Base-by-base conservation (phyloP, 2,329 filamentous ascomycete species). In the Trichoderma semiorbis region DNA sequence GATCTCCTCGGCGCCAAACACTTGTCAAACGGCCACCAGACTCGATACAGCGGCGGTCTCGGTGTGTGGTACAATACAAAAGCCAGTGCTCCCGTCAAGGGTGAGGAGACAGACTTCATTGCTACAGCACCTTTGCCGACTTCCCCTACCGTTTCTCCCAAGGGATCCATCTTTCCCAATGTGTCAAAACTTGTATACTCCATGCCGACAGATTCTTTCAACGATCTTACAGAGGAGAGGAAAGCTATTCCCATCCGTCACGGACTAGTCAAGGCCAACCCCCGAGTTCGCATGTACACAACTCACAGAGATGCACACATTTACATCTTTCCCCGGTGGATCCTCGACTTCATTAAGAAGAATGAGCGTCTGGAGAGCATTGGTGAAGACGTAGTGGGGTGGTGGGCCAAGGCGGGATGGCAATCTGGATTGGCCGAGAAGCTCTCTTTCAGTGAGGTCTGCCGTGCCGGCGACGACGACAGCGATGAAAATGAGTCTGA, bases 331-430 rank as follows among this genome's bases (percentile, higher is more conserved):
- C 96, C 96, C 0, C 90, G 90, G 75, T 98, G 96, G 95, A 88
- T 97, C 10, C 88, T 97, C 77, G 91, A 97, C 69, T 92, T 97
- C 80, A 89, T 97, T 55, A 88, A 89, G 72, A 85, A 87, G 73
- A 97, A 98, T 77, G 91, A 95, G 34, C 90, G 88, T 12, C 89
- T 99, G 74, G 93, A 97, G 77, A 97, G 91, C 70, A 90, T 99
- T 62, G 93, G 92, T 36, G 95, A 98, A 80, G 95, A 98, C 78
- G 90, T 98, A 7, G 85, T 98, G 18, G 94, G 95, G 7, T 97
- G 93, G 92, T 97, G 95, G 94, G 93, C 95, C 39, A 98, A 98
- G 80, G 90, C 95, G 1, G 90, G 91, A 69, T 99, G 96, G 96
- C 95, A 98, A 80, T 85, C 88, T 3, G 93, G 93, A 0, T 84